Evolutionary conservation across 139 green algal species (phyloP).

Genomic region (Edaphochlamys debaryana): DNA sequence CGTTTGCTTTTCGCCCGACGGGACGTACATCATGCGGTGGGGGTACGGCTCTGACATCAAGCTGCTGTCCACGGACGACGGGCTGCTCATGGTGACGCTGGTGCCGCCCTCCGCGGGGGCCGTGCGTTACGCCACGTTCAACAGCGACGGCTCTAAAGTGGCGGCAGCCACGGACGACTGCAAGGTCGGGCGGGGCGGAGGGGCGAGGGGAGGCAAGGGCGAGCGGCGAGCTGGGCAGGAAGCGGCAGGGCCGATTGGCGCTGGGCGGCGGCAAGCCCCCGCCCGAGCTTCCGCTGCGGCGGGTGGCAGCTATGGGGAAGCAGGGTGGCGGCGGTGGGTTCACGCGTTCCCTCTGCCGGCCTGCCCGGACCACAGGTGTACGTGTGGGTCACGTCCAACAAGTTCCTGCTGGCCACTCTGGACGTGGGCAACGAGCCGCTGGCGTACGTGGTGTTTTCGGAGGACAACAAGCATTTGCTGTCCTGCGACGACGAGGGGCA

Average conservation of each 20-base stretch:
- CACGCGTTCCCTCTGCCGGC: too few relatives aligned
- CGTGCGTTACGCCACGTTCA: slow-evolving; percentile 27
- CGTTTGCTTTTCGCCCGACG: slow-evolving; percentile 36
- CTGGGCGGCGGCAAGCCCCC: too few relatives aligned
- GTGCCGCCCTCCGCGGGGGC: background rate
- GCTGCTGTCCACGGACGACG: slow-evolving; percentile 33
- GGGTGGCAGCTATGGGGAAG: too few relatives aligned
- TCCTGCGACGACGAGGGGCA: slow-evolving; percentile 57
- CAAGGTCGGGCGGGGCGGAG: slow-evolving; percentile 10
- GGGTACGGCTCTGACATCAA: slow-evolving; percentile 43
- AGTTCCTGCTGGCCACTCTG: slow-evolving; percentile 10
- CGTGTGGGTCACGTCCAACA: slow-evolving; percentile 23
- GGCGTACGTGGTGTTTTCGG: slow-evolving; percentile 40
- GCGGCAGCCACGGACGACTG: slow-evolving; percentile 35
- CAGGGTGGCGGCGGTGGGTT: too few relatives aligned
- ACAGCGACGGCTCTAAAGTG: slow-evolving; percentile 7
- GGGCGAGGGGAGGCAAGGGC: too few relatives aligned
- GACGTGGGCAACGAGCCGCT: slow-evolving; percentile 57
- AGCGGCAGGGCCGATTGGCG: too few relatives aligned
- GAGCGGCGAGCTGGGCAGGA: too few relatives aligned
- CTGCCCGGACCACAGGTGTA: slow-evolving; percentile 9
- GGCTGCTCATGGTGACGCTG: slow-evolving; percentile 25
- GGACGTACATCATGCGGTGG: slow-evolving; percentile 37
- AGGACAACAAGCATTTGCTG: slow-evolving; percentile 34
- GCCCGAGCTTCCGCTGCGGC: too few relatives aligned